Evolutionary conservation across 306 rosid genomes (phyloP).

Genomic region (Citrullus mucosospermus): DNA sequence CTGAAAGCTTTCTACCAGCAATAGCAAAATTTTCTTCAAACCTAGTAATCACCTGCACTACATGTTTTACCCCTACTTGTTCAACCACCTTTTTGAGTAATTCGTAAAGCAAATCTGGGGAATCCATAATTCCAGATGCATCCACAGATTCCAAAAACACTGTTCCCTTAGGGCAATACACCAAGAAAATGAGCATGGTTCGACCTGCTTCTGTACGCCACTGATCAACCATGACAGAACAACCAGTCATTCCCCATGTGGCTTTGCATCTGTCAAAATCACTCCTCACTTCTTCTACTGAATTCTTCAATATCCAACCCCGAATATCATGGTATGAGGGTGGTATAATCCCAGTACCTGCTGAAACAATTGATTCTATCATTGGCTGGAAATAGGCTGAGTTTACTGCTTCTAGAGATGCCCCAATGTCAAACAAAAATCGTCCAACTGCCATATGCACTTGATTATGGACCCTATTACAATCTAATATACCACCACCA

Average conservation of each 20-base stretch:
- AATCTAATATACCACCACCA: conserved; percentile 18
- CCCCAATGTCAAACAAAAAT: conserved; percentile 83
- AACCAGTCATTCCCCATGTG: conserved; percentile 65
- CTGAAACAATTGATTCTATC: conserved; percentile 70
- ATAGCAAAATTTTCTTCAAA: conserved; percentile 45
- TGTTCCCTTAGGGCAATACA: conserved; percentile 55
- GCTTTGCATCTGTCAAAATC: conserved; percentile 43
- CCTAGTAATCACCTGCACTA: conserved; percentile 67
- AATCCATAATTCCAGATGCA: conserved; percentile 42
- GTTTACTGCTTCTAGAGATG: conserved; percentile 66
- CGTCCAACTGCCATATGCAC: conserved; percentile 70
- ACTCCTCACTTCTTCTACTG: conserved; percentile 62
- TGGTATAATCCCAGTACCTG: conserved; percentile 25
- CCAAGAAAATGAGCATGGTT: conserved; percentile 32
- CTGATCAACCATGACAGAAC: conserved; percentile 76
- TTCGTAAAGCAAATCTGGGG: conserved; percentile 38
- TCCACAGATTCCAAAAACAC: conserved; percentile 64
- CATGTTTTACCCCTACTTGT: conserved; percentile 67
- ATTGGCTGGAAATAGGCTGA: conserved; percentile 64
- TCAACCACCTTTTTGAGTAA: conserved; percentile 60
- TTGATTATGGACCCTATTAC: conserved; percentile 24
- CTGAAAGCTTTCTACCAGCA: conserved; percentile 58
- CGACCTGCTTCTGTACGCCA: conserved; percentile 42
- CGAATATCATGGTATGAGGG: conserved; percentile 65
- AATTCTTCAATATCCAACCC: conserved; percentile 72